Evolutionary conservation across 129 eudicot species (phyloP), one percentile per base, ranked within the genome.

Genomic region (Flaveria brownii): DNA sequence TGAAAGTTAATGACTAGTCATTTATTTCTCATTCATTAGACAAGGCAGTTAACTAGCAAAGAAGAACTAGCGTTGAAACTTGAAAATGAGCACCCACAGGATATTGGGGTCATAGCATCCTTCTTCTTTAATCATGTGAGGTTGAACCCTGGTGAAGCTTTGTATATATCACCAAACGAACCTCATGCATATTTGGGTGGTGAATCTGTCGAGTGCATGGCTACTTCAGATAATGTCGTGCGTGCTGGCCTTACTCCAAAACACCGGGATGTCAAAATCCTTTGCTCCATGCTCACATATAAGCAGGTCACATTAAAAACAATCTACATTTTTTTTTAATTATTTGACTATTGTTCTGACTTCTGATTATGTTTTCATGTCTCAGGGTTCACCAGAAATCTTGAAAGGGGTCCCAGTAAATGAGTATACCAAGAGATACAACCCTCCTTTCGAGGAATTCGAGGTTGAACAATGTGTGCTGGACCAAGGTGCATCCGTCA

Each of bases 181-280:
- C 96, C 90, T 42, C 98, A 94, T 68, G 98, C 98, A 9, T 94
- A 94, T 59, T 41, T 94, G 52, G 83, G 80, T 33, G 98, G 98
- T 12, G 98, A 94, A 23, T 94, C 89, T 64, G 72, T 94, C 0
- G 98, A 94, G 73, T 94, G 98, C 84, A 94, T 94, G 98, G 98
- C 98, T 66, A 94, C 96, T 23, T 94, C 98, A 75, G 98, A 94
- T 77, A 91, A 94, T 59, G 98, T 94, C 1, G 96, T 94, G 28
- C 97, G 98, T 14, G 98, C 98, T 49, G 98, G 98, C 68, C 97
- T 94, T 45, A 94, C 98, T 63, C 92, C 97, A 6, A 94, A 94
- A 80, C 20, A 84, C 51, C 78, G 97, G 1, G 98, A 94, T 70
- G 97, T 91, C 13, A 77, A 82, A 68, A 91, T 84, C 42, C 88